Percentiles rank a stretch among this genome's conserved stretches.
These are phyloP conservation scores for Colletotrichum tanaceti DNA, from an alignment of 2,329 filamentous ascomycete genomes.

Conservation along the genomic window DNA sequence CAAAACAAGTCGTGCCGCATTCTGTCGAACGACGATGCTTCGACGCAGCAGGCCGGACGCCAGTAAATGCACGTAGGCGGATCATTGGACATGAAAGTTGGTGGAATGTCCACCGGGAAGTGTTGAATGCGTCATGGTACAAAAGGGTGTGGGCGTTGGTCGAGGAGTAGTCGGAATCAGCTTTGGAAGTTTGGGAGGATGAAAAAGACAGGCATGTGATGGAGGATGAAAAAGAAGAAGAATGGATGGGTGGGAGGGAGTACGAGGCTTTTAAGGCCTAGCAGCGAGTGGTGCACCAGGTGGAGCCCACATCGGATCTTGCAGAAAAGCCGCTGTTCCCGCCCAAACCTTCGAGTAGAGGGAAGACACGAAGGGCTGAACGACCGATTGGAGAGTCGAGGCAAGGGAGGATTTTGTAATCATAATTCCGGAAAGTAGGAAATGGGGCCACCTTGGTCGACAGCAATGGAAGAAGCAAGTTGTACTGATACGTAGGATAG, in stretches of 20 bases:
- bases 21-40: background rate
- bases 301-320: too few relatives aligned
- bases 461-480: background rate
- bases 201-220: background rate
- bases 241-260: background rate
- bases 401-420: too few relatives aligned
- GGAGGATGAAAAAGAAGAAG: background rate
- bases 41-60: background rate
- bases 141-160: background rate
- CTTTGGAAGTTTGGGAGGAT: background rate
- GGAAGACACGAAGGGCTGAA: background rate
- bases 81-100: background rate
- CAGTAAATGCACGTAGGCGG: background rate
- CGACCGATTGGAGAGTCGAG: background rate
- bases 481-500: background rate
- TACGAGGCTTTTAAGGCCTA: background rate
- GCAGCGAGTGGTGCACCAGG: too few relatives aligned
- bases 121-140: background rate
- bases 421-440: background rate
- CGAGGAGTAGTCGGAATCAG: background rate
- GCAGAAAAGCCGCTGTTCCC: background rate
- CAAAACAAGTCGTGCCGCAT: background rate
- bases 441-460: background rate
- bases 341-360: background rate
- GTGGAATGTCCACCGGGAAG: background rate